Base-by-base conservation (phyloP, 495 filamentous ascomycete genomes). In the Xylaria cubensis region DNA sequence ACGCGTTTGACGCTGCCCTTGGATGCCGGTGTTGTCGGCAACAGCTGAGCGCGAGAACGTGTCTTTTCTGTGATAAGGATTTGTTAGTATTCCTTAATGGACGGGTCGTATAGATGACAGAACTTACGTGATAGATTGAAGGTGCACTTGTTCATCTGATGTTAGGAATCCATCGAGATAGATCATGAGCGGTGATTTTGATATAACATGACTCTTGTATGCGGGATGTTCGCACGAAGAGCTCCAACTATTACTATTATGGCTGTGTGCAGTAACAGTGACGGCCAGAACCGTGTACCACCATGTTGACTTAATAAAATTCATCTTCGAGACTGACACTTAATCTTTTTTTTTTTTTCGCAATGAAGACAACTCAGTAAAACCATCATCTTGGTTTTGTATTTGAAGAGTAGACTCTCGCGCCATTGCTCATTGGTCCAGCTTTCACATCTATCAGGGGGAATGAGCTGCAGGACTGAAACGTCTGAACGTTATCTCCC, bases 161-260 rank as follows among this genome's bases (percentile, higher is more conserved):
- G 84, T 86, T 50, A 87, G 64, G 73, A 87, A 87, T 73, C 84
- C 76, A 48, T 78, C 80, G 73, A 89, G 83, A 77, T 89, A 89
- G 67, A 90, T 85, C 4, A 90, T 82, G 5, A 89, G 78, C 0
- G 88, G 88, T 9, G 81, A 83, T 72, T 85, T 83, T 32, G 86
- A 88, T 66, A 89, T 82, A 67, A 89, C 75, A 68, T 85, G 82
- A 13, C 84, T 81, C 44, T 84, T 80, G 77, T 88, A 88, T 24
- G 79, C 78, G 29, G 84, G 82, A 59, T 83, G 80, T 65, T 77
- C 46, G 76, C 83, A 83, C 24, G 46, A 74, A 17, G 73, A 55
- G 51, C 46, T 64, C 29, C 74, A 73, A 46, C 46, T 15, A 39
- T 64, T 48, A 41, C 39, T 15, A 36, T 64, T 56, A 46, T 76